These are phyloP conservation scores for Wickerhamiella domercqiae DNA, from an alignment of 805 yeast species.

Conservation along the genomic window DNA sequence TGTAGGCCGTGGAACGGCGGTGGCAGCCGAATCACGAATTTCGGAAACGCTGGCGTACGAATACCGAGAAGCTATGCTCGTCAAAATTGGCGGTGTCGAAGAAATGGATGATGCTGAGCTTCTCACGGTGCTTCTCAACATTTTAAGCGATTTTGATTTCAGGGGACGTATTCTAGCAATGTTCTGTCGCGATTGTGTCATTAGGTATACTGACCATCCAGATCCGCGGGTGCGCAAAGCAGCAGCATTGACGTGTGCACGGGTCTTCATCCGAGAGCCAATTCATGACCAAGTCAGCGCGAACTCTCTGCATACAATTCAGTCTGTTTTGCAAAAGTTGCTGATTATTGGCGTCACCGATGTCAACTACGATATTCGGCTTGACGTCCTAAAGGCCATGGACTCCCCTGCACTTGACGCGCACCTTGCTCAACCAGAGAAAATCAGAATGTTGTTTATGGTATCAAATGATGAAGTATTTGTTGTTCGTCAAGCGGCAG, in stretches of 20 bases:
- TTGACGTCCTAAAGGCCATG: constrained; percentile 59
- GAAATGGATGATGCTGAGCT: constrained; percentile 36
- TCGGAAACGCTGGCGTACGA: constrained; percentile 39
- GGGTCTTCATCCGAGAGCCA: constrained; percentile 60
- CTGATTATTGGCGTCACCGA: constrained; percentile 78
- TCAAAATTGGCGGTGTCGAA: constrained; percentile 43
- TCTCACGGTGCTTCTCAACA: constrained; percentile 62
- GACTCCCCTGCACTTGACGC: constrained; percentile 63
- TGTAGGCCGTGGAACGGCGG: background rate
- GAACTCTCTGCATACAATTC: constrained; percentile 65
- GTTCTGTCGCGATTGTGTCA: constrained; percentile 70
- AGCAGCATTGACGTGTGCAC: constrained; percentile 74
- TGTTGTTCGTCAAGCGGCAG: constrained; percentile 62
- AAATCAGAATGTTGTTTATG: constrained; percentile 68
- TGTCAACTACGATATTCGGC: constrained; percentile 68
- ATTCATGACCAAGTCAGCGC: constrained; percentile 74
- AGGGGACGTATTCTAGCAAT: constrained; percentile 66
- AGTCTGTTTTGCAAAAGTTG: constrained; percentile 68
- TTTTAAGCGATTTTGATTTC: constrained; percentile 61
- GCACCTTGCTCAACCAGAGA: constrained; percentile 86
- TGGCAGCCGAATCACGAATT: constrained; percentile 3
- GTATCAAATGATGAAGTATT: constrained; percentile 86
- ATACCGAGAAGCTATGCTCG: constrained; percentile 58
- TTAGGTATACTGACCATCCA: constrained; percentile 70
- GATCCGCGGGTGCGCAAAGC: constrained; percentile 64